These are phyloP conservation scores for Pestalotiopsis sp. DNA, from an alignment of 2,329 filamentous ascomycete genomes.

Conservation along the genomic window DNA sequence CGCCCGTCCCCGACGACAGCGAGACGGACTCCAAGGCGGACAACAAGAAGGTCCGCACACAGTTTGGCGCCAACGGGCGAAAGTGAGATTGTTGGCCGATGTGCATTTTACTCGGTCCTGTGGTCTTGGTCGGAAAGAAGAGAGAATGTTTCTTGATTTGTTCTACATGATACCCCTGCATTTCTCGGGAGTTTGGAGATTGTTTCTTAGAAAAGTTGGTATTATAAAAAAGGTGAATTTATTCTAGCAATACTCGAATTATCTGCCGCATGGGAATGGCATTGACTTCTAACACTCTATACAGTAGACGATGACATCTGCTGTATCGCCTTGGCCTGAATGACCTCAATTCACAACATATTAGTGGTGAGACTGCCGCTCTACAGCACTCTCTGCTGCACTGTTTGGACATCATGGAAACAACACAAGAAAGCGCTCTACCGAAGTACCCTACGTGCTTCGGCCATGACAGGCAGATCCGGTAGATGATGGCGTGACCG, in stretches of 20 bases:
- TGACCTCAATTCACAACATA: too few species aligned
- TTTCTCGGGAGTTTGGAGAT: neutral
- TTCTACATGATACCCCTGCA: constrained; percentile 12
- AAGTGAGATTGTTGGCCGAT: constrained; percentile 38
- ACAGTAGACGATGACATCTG: too few species aligned
- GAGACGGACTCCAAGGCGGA: constrained; percentile 55
- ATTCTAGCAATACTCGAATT: neutral
- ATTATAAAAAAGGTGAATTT: neutral
- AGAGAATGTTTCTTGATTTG: neutral
- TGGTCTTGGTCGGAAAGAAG: neutral
- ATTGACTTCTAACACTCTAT: neutral
- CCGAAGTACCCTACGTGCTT: neutral
- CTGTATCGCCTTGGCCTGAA: too few species aligned
- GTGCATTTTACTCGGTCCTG: neutral
- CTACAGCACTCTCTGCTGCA: too few species aligned
- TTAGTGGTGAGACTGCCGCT: too few species aligned
- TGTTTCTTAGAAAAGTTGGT: neutral
- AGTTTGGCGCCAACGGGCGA: constrained; percentile 53
- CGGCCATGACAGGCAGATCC: neutral
- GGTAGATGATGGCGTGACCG: neutral
- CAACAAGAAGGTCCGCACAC: constrained; percentile 58
- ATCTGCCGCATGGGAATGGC: neutral
- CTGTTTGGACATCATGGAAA: neutral
- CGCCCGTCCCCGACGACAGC: constrained; percentile 51
- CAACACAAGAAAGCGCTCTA: neutral